Base-by-base conservation (phyloP, 805 yeast genomes). In the Saccharomycopsis microspora region DNA sequence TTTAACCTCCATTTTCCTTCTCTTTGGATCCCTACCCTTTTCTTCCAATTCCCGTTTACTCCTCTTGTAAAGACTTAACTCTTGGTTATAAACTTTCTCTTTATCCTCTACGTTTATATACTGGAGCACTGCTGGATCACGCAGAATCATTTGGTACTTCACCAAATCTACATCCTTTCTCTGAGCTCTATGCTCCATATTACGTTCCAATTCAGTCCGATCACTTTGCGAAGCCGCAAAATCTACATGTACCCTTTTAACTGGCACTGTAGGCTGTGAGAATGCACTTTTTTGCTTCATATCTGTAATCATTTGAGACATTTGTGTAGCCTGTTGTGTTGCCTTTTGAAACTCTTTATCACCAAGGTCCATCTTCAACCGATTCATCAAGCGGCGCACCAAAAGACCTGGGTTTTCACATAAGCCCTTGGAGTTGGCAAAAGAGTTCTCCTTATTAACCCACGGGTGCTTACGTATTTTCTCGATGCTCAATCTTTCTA, bases 391-490 rank as follows among this genome's bases (percentile, higher is more conserved):
- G 46, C 68, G 68, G 3, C 74, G 66, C 1, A 82, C 76, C 32
- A 82, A 60, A 11, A 65, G 58, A 5, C 67, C 54, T 2, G 85
- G 74, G 54, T 80, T 76, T 28, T 63, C 67, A 55, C 85, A 80
- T 50, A 70, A 56, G 0, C 80, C 83, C 37, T 68, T 64, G 2
- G 61, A 56, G 41, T 70, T 66, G 9, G 75, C 64, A 39, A 76
- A 67, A 3, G 63, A 57, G 53, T 74, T 71, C 5, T 63, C 59
- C 43, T 68, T 61, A 9, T 65, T 61, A 39, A 74, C 70, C 87
- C 87, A 82, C 3, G 74, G 74, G 55, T 79, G 83, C 5, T 59
- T 56, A 44, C 68, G 61, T 3, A 80, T 60, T n/a, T 59, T 64
- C 0, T 60, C 62, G 42, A 78, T 49, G 0, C 67, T 54, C 3